Conservation (phyloP, 2,329 filamentous ascomycete genomes). For the Phoma sp. region DNA sequence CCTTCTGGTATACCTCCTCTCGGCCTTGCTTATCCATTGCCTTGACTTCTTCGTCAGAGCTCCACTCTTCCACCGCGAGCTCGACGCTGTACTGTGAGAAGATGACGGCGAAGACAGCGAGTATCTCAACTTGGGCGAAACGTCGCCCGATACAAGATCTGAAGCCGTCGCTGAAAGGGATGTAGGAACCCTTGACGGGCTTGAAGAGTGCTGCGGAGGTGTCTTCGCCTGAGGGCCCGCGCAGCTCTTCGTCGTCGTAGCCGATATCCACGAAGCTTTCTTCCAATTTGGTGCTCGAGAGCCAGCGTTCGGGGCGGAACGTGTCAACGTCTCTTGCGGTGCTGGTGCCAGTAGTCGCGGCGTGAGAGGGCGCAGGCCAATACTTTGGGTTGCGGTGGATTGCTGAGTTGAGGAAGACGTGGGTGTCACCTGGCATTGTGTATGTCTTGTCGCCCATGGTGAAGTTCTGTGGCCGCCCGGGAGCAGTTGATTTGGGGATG, state of each 20-base stretch:
- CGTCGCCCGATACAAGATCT: conserved; percentile 61
- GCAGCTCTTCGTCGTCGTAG: conserved; percentile 60
- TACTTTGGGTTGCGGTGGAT: conserved; percentile 73
- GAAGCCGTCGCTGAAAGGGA: conserved; percentile 63
- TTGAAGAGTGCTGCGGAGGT: conserved; percentile 65
- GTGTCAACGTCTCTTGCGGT: conserved; percentile 63
- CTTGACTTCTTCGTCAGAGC: conserved; percentile 50
- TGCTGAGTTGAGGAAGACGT: conserved; percentile 61
- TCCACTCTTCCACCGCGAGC: conserved; percentile 64
- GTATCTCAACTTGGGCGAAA: conserved; percentile 64
- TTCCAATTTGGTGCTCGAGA: conserved; percentile 46
- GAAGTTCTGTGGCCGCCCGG: conserved; percentile 60
- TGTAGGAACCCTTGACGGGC: conserved; percentile 57
- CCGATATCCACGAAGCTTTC: conserved; percentile 46
- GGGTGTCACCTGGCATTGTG: conserved; percentile 62
- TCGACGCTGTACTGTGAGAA: conserved; percentile 69
- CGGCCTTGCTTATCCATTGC: conserved; percentile 56
- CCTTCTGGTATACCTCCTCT: conserved; percentile 65
- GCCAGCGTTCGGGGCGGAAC: conserved; percentile 77
- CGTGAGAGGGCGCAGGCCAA: conserved; percentile 63
- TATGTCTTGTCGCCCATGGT: conserved; percentile 64
- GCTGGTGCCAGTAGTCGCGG: conserved; percentile 28
- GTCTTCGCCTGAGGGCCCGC: conserved; percentile 65
- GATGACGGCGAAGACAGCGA: conserved; percentile 59
- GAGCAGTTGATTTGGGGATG: conserved; percentile 69